phyloP scores from a whole-genome alignment of 192 early-diverging fungal genomes.

The Entomortierella lignicola region DNA sequence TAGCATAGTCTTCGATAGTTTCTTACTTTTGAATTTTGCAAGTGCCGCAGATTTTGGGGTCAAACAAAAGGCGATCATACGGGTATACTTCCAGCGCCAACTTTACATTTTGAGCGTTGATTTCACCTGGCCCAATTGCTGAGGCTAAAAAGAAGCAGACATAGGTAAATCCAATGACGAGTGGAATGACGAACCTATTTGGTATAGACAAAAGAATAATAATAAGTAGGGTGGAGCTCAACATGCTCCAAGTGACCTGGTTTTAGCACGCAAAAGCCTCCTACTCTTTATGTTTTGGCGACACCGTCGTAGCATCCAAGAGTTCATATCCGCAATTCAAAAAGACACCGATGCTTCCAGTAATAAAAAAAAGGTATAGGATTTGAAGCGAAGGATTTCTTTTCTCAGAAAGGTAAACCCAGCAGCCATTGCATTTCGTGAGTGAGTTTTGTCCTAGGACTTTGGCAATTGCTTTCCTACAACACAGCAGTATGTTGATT shows the following conservation, averaged over 20 bases:
- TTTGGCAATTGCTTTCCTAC: constrained; percentile 32
- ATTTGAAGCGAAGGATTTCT: constrained; percentile 44
- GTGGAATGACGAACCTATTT: constrained; percentile 55
- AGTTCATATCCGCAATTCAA: constrained; percentile 41
- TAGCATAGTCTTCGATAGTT: too few relatives aligned
- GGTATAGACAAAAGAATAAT: constrained; percentile 12
- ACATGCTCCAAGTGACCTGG: too few relatives aligned
- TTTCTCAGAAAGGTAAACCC: constrained; percentile 36
- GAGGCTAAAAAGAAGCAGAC: constrained; percentile 59
- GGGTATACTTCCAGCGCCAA: constrained; percentile 54
- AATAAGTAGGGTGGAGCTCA: constrained; percentile 52
- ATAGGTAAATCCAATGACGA: constrained; percentile 59
- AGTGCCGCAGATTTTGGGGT: constrained; percentile 63
- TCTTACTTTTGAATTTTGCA: constrained; percentile 64
- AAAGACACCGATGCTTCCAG: constrained; percentile 40
- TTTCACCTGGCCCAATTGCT: constrained; percentile 56
- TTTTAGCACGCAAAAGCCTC: too few relatives aligned
- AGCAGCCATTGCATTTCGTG: constrained; percentile 36
- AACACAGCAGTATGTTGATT: neutral
- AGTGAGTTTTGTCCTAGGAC: constrained; percentile 21
- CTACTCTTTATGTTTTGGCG: constrained; percentile 33
- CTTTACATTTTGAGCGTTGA: constrained; percentile 56
- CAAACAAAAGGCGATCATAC: constrained; percentile 60
- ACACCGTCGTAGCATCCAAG: constrained; percentile 20
- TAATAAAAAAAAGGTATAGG: constrained; percentile 47